Conservation (phyloP, 2,329 filamentous ascomycete genomes). For the Onygenales sp. region DNA sequence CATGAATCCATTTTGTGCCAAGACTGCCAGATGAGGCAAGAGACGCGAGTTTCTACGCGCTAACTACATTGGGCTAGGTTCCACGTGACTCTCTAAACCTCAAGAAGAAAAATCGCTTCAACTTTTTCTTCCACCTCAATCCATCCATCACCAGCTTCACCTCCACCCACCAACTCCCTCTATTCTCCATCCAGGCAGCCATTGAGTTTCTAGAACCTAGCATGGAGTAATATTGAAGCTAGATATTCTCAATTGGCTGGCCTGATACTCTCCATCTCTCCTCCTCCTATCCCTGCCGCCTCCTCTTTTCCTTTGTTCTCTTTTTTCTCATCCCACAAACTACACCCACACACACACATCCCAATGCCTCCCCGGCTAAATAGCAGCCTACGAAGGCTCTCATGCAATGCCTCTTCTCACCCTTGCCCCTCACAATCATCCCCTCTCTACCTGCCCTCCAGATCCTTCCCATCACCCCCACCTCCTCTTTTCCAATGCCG, state of each 20-base stretch:
- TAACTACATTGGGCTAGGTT: background rate
- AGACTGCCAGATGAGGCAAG: no score
- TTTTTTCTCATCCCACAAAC: background rate
- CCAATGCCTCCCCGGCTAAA: constrained; percentile 32
- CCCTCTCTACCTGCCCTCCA: constrained; percentile 6
- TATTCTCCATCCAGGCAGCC: background rate
- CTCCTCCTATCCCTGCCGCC: background rate
- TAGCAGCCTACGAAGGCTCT: constrained; percentile 21
- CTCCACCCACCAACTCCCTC: background rate
- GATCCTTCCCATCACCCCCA: constrained; percentile 14
- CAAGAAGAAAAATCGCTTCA: background rate
- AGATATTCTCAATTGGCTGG: background rate
- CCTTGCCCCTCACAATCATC: constrained; percentile 20
- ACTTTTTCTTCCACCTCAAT: background rate
- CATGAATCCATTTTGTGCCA: no score
- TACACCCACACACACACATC: constrained; percentile 3
- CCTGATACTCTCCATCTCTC: background rate
- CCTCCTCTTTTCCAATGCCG: background rate
- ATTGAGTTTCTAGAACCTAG: background rate
- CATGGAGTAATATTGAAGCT: background rate
- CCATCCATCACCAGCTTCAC: background rate
- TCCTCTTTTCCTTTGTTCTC: constrained; percentile 2
- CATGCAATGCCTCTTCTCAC: constrained; percentile 18
- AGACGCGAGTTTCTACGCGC: no score
- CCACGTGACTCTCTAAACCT: background rate